These are phyloP conservation scores for Eremochloa ophiuroides DNA, from an alignment of 176 grass and related monocot genomes.

Conservation along the genomic window DNA sequence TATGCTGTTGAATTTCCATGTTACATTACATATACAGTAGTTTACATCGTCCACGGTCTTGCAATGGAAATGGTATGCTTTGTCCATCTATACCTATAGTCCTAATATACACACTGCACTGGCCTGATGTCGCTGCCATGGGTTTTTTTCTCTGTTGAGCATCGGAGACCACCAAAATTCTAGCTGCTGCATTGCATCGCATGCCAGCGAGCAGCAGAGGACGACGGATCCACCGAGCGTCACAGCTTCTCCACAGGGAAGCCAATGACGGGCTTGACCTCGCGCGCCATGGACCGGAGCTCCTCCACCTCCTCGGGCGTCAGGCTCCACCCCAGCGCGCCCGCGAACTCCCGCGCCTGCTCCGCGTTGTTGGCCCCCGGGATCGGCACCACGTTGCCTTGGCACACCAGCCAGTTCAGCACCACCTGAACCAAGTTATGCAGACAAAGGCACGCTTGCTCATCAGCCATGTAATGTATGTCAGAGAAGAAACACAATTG, in stretches of 20 bases:
- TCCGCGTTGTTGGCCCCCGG: conserved; percentile 77
- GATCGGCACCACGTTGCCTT: conserved; percentile 86
- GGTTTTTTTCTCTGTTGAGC: no score
- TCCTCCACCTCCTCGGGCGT: conserved; percentile 48
- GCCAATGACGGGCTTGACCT: conserved; percentile 40
- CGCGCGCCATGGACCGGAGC: conserved; percentile 44
- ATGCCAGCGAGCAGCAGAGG: no score
- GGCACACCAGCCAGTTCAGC: conserved; percentile 89
- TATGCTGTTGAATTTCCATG: no score
- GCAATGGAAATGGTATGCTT: no score
- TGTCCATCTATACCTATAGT: no score
- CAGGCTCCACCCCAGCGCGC: conserved; percentile 56
- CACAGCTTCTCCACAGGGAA: conserved; percentile 73
- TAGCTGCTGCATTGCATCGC: no score
- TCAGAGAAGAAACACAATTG: not conserved
- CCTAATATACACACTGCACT: no score
- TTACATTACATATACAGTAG: no score
- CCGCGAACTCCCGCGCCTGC: conserved; percentile 62
- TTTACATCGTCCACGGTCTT: no score
- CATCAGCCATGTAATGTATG: not conserved
- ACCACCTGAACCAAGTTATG: conserved; percentile 48
- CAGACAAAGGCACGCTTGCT: not conserved
- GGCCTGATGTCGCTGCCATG: no score
- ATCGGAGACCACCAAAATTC: no score
- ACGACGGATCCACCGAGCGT: no score